Evolutionary conservation across 1,284 basidiomycete species (phyloP).

Genomic region (Cutaneotrichosporon arboriforme): DNA sequence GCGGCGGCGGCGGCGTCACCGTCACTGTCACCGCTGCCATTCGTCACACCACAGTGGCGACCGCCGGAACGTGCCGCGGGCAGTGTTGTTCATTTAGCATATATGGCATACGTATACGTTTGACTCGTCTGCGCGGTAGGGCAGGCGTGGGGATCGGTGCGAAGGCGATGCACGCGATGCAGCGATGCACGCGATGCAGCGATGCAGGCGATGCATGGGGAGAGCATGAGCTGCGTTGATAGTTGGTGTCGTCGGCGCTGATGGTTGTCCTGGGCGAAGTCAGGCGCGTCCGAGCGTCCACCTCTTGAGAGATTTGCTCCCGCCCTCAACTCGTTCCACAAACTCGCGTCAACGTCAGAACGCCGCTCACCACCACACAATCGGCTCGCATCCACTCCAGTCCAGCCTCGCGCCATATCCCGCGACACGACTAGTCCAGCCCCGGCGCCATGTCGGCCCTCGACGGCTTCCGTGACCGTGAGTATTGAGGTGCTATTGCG

Average conservation of each 20-base stretch:
- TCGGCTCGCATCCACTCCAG: not conserved
- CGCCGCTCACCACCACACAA: not conserved
- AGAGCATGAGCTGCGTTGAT: too few species aligned
- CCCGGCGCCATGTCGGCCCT: constrained; percentile 33
- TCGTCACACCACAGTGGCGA: too few species aligned
- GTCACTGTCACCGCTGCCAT: too few species aligned
- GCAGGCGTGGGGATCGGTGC: too few species aligned
- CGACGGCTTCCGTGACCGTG: constrained; percentile 43
- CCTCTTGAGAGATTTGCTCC: constrained; percentile 1
- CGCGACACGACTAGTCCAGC: not conserved
- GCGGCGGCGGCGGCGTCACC: too few species aligned
- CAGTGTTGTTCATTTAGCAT: constrained; percentile 9
- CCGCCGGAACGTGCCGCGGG: not conserved
- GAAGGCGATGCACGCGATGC: too few species aligned
- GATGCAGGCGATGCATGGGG: too few species aligned
- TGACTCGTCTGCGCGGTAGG: not conserved
- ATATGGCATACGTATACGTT: constrained; percentile 2
- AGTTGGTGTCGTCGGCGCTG: too few species aligned
- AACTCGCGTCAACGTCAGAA: not conserved
- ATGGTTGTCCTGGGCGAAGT: not conserved
- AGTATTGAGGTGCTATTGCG: constrained; percentile 17
- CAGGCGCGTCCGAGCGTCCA: not conserved
- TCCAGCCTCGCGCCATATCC: not conserved
- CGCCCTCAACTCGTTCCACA: not conserved
- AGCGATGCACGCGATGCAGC: too few species aligned